phyloP scores from a whole-genome alignment of 495 filamentous ascomycete genomes.

The Sporormia fimetaria region DNA sequence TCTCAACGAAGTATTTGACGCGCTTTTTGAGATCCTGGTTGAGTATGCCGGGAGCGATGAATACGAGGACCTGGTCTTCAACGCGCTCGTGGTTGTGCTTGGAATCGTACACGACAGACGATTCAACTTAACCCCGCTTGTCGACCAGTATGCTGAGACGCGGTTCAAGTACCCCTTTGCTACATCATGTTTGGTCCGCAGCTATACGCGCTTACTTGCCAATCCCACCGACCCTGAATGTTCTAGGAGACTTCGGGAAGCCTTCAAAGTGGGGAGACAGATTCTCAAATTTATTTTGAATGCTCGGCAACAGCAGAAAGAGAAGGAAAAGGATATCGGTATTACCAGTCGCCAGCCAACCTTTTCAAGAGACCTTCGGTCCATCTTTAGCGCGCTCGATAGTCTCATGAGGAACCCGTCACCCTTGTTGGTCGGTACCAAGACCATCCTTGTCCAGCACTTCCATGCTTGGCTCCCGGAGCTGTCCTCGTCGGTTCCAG shows the following conservation, averaged over 20 bases:
- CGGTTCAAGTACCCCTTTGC: slow-evolving; percentile 91
- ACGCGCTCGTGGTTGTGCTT: slow-evolving; percentile 75
- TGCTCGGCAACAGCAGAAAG: slow-evolving; percentile 73
- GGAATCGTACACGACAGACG: slow-evolving; percentile 89
- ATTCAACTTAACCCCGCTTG: slow-evolving; percentile 80
- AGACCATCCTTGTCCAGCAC: slow-evolving; percentile 90
- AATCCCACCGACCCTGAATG: slow-evolving; percentile 69
- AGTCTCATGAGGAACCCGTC: slow-evolving; percentile 76
- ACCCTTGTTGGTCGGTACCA: slow-evolving; percentile 78
- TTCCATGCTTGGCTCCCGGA: slow-evolving; percentile 96
- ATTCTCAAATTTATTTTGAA: slow-evolving; percentile 92
- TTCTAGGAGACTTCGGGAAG: slow-evolving; percentile 73
- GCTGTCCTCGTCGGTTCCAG: slow-evolving; percentile 59
- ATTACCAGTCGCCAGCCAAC: slow-evolving; percentile 64
- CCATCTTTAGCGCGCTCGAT: slow-evolving; percentile 82
- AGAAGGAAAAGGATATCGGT: slow-evolving; percentile 79
- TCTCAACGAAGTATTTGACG: slow-evolving; percentile 78
- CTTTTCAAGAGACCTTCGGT: slow-evolving; percentile 73
- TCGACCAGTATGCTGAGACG: slow-evolving; percentile 81
- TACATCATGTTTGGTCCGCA: slow-evolving; percentile 79
- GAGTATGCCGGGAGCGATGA: slow-evolving; percentile 83
- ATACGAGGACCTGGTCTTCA: slow-evolving; percentile 86
- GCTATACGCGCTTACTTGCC: slow-evolving; percentile 69
- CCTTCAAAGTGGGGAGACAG: slow-evolving; percentile 88
- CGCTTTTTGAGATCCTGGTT: slow-evolving; percentile 80